Base-by-base conservation (phyloP, 2,329 filamentous ascomycete species). In the Fusarium algeriense region DNA sequence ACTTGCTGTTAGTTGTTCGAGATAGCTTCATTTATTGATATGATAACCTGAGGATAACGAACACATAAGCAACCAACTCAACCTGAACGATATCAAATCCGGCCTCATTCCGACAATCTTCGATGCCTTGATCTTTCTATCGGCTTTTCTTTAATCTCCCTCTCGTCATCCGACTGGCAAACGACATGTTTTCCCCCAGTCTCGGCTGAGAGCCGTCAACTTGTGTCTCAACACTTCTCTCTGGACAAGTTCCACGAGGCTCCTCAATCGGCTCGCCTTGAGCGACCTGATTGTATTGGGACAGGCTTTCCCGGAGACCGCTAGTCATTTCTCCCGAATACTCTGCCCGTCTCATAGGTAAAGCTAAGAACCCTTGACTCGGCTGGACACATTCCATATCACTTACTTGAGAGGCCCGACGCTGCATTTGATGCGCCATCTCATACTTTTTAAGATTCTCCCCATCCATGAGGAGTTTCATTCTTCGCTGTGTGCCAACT, bases 391-490 rank as follows among this genome's bases (percentile, higher is more conserved):
- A 41, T 7, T 46, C 35, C 17, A 19, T 19, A 26, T 41, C 32
- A 20, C 49, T 53, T 17, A 37, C 20, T 20, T 38, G 40, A 23
- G 57, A 60, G 38, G 38, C 17, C 56, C 63, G 61, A 20, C 15
- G 41, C 30, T 66, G 59, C 52, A 68, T 61, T 32, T 53, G 44
- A 40, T 64, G 92, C 4, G 91, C 90, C 75, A 93, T 87, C 75
- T 90, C 87, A 77, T 94, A 93, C 76, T 93, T 92, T 70, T 87
- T 87, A 38, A 89, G 88, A 76, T 95, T 93, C 78, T 96, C 93
- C 10, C 92, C 90, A 69, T 89, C 89, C 88, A 97, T 93, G 75
- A 95, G 89, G 75, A 88, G 92, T 75, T 95, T 92, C 50, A 94
- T 89, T 44, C 89, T 85, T 15, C 89, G 87, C 1, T 92, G 92